Percentiles rank a stretch among this genome's conserved stretches.
Evolutionary conservation across 2,329 filamentous ascomycete species (phyloP).

Genomic region (Cryphonectria carpinicola): DNA sequence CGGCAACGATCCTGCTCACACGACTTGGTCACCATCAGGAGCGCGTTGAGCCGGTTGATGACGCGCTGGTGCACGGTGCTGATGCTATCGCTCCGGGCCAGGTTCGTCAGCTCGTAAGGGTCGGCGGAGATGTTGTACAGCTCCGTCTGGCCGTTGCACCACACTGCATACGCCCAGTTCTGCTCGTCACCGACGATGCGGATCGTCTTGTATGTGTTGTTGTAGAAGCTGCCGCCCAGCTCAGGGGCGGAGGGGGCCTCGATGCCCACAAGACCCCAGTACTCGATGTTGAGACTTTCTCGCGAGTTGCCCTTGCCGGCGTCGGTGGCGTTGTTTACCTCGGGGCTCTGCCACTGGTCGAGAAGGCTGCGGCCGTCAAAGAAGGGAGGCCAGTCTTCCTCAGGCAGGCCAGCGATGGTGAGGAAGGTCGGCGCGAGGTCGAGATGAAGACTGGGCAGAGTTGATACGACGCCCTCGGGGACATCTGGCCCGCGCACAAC

Average conservation of each 20-base stretch:
- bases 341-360: conserved; percentile 35
- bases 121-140: conserved; percentile 38
- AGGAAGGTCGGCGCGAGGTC: conserved; percentile 39
- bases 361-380: conserved; percentile 39
- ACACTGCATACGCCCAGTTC: conserved; percentile 35
- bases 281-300: conserved; percentile 36
- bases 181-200: conserved; percentile 34
- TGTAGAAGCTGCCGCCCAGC: conserved; percentile 39
- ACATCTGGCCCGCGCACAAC: conserved; percentile 37
- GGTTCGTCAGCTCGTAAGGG: conserved; percentile 35
- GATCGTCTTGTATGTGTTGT: conserved; percentile 38
- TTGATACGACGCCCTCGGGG: conserved; percentile 29
- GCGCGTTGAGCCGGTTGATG: conserved; percentile 56
- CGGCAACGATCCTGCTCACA: conserved; percentile 59
- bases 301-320: conserved; percentile 28
- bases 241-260: conserved; percentile 36
- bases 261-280: conserved; percentile 34
- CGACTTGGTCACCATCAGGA: conserved; percentile 64
- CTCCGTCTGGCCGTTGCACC: conserved; percentile 39
- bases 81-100: conserved; percentile 30
- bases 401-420: conserved; percentile 34
- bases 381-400: conserved; percentile 32
- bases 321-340: conserved; percentile 15
- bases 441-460: conserved; percentile 33
- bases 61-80: conserved; percentile 45